Conservation (phyloP, 192 early-diverging fungal species). For the Backusella mclennaniae region DNA sequence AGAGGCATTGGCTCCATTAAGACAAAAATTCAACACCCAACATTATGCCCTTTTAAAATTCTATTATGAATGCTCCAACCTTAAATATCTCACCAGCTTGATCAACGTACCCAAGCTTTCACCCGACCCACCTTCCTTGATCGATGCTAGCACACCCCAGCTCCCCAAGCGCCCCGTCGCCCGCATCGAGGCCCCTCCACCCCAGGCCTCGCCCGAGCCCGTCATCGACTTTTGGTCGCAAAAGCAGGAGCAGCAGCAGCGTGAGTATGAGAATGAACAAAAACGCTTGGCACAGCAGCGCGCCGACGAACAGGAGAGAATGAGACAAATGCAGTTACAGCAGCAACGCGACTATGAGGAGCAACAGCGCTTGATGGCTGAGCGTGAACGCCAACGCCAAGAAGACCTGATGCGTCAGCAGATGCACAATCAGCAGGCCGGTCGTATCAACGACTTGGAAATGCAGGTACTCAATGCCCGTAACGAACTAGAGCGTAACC, state of each 20-base stretch:
- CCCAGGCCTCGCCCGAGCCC: slow-evolving; percentile 48
- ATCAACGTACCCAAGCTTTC: slow-evolving; percentile 86
- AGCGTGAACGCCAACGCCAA: slow-evolving; percentile 68
- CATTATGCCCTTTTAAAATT: slow-evolving; percentile 88
- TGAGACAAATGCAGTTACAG: slow-evolving; percentile 63
- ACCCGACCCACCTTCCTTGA: slow-evolving; percentile 79
- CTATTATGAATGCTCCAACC: slow-evolving; percentile 86
- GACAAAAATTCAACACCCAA: slow-evolving; percentile 80
- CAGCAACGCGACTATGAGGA: slow-evolving; percentile 76
- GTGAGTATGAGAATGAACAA: slow-evolving; percentile 66
- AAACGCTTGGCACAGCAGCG: slow-evolving; percentile 57
- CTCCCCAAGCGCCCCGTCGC: slow-evolving; percentile 48
- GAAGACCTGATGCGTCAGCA: slow-evolving; percentile 80
- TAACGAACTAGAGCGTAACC: slow-evolving; percentile 80
- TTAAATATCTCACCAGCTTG: slow-evolving; percentile 91
- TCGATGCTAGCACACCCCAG: slow-evolving; percentile 68
- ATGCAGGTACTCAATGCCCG: slow-evolving; percentile 76
- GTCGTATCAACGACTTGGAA: slow-evolving; percentile 75
- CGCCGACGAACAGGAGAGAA: slow-evolving; percentile 59
- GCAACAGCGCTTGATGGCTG: slow-evolving; percentile 69
- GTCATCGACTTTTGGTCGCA: slow-evolving; percentile 65
- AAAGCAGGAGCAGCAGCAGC: slow-evolving; percentile 60
- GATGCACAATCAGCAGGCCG: slow-evolving; percentile 76
- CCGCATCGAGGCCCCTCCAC: slow-evolving; percentile 41
- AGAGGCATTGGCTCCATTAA: slow-evolving; percentile 86